Evolutionary conservation across 805 yeast species (phyloP), one percentile per base, ranked within the genome.

Genomic region (Candida sonorensis): DNA sequence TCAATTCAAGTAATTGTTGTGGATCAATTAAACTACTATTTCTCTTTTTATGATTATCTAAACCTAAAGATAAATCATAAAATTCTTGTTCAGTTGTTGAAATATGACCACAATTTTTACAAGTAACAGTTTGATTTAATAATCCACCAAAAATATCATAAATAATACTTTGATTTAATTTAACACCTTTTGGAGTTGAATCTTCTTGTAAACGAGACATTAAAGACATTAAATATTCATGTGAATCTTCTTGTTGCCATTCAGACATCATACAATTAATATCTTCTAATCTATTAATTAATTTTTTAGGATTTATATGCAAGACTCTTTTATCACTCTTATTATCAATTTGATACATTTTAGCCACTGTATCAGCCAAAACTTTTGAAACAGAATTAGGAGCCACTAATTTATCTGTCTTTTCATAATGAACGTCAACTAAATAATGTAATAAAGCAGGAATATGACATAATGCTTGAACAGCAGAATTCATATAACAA

Each of bases 201-300:
- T 88, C 97, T 52, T 88, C 97, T 59, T 88, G 97, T 32, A 88
- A 61, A 32, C 96, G 63, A 7, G 90, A 75, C 69, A 88, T 70
- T 39, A 88, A 64, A 10, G 95, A 84, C 97, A 88, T 88, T 55
- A 81, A 85, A 61, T 88, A 92, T 59, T 92, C 98, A 59, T 92
- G 98, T 1, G 95, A 82, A 59, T 92, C 98, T 58, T 92, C 97
- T 57, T 92, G 98, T 58, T 86, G 88, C 95, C 95, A 88, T 55
- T 80, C 92, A 27, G 87, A 77, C 95, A 88, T 86, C 95, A 85
- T 84, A 54, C 95, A 85, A 57, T 87, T 87, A 48, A 90, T 85
- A 48, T 85, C 95, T 30, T 72, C 83, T 36, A 84, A 63, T 43
- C 86, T 68, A 31, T 67, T 67, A 37, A 84, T 79, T 46, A 87